These are phyloP conservation scores for Fusarium marasasianum DNA, from an alignment of 2,329 filamentous ascomycete genomes.

Conservation along the genomic window DNA sequence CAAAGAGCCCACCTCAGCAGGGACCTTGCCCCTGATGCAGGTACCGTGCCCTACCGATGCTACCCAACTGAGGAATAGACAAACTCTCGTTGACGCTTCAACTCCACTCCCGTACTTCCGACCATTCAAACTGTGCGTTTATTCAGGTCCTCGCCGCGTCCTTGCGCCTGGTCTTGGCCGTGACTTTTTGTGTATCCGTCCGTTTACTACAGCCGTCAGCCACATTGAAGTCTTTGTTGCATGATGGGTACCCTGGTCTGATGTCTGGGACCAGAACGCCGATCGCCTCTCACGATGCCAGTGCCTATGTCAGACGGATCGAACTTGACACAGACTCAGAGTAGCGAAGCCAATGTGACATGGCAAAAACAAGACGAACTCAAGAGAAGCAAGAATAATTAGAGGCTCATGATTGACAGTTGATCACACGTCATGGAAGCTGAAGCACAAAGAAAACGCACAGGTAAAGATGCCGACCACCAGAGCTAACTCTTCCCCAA, in stretches of 20 bases:
- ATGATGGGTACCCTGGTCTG: slow-evolving; percentile 38
- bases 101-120: slow-evolving; percentile 27
- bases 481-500: slow-evolving; percentile 8
- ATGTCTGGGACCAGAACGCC: slow-evolving; percentile 34
- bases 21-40: slow-evolving; percentile 28
- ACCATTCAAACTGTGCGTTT: slow-evolving; percentile 23
- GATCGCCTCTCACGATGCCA: slow-evolving; percentile 14
- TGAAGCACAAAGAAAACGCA: neutral
- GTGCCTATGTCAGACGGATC: neutral
- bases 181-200: slow-evolving; percentile 14
- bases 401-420: neutral
- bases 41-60: slow-evolving; percentile 31
- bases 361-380: neutral
- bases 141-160: slow-evolving; percentile 37
- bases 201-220: slow-evolving; percentile 25
- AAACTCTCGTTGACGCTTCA: slow-evolving; percentile 29
- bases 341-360: slow-evolving; percentile 28
- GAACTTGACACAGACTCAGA: slow-evolving; percentile 13
- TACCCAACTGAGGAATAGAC: slow-evolving; percentile 25
- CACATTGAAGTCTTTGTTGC: slow-evolving; percentile 37
- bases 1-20: slow-evolving; percentile 7
- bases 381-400: neutral
- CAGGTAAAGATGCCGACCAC: slow-evolving; percentile 4
- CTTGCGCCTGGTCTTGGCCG: slow-evolving; percentile 41
- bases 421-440: neutral